Evolutionary conservation across 768 basidiomycete genomes (phyloP), one percentile per base, ranked within the genome.

Genomic region (Tulasnella sp.): DNA sequence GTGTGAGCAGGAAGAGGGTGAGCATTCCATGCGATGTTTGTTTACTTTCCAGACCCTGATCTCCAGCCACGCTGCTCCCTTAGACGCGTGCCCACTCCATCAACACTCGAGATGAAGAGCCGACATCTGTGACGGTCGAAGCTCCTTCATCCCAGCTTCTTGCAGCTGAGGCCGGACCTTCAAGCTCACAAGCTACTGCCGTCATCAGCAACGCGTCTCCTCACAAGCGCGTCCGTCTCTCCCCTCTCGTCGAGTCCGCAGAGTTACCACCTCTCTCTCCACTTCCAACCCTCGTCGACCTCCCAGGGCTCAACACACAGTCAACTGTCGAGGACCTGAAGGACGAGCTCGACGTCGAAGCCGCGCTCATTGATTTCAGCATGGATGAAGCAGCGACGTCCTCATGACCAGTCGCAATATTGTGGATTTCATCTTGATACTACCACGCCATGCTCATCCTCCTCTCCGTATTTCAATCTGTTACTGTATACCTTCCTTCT

Each of bases 1-100:
- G 44, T 55, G 44, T 57, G 46, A 75, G 74, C 61, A 35, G 76
- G 40, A 77, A 77, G 29, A 37, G 76, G 70, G 76, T 77, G 32
- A 70, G 76, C 42, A 35, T 26, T 32, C 39, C 6, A 51, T 57
- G 57, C 23, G 6, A 9, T 55, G 48, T 57, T 76, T 69, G 39
- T 71, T 70, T 77, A 51, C 55, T 70, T 23, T 77, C 35, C 26
- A 26, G 29, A 55, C 29, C 26, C 57, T 32, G 46, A 51, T 32
- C 35, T 16, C 23, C 35, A 51, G 16, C 29, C 35, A 44, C 35
- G 44, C 73, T 39, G 5, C 37, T 35, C 46, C 35, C 73, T 39
- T 44, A 74, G 73, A 74, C 73, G 15, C 73, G 73, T 42, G 46
- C 73, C 44, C 73, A 74, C 32, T 42, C 73, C 40, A 42, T 74